Percentiles rank a stretch among this genome's conserved stretches.
Evolutionary conservation across 1,139 yeast genomes (phyloP).

Genomic region (Blastobotrys buckinghamii): DNA sequence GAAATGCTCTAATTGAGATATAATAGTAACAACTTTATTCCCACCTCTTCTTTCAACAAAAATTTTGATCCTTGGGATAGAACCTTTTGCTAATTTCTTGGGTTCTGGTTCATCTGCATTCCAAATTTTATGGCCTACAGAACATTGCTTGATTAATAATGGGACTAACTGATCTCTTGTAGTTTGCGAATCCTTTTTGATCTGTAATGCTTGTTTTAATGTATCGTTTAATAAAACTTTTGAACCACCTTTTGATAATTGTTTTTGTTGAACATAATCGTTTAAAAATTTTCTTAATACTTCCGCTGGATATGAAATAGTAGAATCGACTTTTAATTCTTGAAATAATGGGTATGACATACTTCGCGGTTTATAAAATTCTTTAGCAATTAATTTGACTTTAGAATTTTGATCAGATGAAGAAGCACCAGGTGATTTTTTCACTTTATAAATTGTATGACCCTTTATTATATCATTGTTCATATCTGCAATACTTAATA

Average conservation of each 20-base stretch:
- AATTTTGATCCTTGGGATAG: slow-evolving; percentile 59
- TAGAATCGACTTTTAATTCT: slow-evolving; percentile 36
- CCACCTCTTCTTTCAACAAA: slow-evolving; percentile 77
- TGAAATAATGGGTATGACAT: not conserved
- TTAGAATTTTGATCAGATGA: not conserved
- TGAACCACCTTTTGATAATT: slow-evolving; percentile 45
- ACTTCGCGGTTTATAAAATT: slow-evolving; percentile 25
- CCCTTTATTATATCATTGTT: slow-evolving; percentile 46
- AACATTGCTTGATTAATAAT: slow-evolving; percentile 47
- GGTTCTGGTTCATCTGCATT: slow-evolving; percentile 38
- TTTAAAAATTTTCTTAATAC: slow-evolving; percentile 52
- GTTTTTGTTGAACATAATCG: slow-evolving; percentile 48
- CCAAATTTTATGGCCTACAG: slow-evolving; percentile 52
- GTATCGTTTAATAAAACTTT: slow-evolving; percentile 50
- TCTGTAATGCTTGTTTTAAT: slow-evolving; percentile 29
- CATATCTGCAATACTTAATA: slow-evolving; percentile 47
- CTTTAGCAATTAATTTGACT: slow-evolving; percentile 19
- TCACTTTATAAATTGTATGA: slow-evolving; percentile 58
- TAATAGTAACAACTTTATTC: slow-evolving; percentile 69
- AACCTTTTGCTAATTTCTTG: slow-evolving; percentile 44
- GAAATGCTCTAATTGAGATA: slow-evolving; percentile 64
- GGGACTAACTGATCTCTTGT: slow-evolving; percentile 49
- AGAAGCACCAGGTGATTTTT: slow-evolving; percentile 23
- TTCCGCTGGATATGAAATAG: slow-evolving; percentile 43
- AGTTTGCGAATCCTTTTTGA: slow-evolving; percentile 12